phyloP scores from a whole-genome alignment of 306 rosid genomes.

The Cicer arietinum region DNA sequence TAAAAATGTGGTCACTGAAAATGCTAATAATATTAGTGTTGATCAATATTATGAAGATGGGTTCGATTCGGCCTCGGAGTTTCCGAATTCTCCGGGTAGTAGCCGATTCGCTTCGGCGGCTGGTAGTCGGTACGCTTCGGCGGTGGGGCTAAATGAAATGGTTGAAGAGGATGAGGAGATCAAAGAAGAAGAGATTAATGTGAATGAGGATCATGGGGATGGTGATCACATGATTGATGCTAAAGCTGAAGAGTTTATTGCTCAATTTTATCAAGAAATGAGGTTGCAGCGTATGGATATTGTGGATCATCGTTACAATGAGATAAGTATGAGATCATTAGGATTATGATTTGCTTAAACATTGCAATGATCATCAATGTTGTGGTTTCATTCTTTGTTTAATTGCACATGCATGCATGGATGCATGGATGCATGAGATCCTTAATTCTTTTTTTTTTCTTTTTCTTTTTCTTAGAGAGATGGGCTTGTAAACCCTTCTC shows the following conservation, averaged over 20 bases:
- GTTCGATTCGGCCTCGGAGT: background rate
- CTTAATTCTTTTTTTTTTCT: background rate
- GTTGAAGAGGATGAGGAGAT: conserved; percentile 28
- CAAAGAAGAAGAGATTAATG: background rate
- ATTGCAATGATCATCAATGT: background rate
- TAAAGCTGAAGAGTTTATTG: conserved; percentile 82
- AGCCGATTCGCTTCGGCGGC: background rate
- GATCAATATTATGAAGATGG: background rate
- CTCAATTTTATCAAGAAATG: conserved; percentile 73
- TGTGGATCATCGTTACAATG: conserved; percentile 41
- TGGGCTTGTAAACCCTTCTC: background rate
- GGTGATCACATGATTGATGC: conserved; percentile 72
- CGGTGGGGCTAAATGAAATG: conserved; percentile 46
- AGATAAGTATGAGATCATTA: conserved; percentile 58
- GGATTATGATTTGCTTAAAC: conserved; percentile 25
- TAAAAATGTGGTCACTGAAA: background rate
- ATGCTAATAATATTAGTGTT: background rate
- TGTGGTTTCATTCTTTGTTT: conserved; percentile 3
- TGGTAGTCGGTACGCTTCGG: conserved; percentile 19
- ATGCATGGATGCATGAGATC: conserved; percentile 25
- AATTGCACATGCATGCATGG: conserved; percentile 18
- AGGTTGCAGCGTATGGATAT: conserved; percentile 53
- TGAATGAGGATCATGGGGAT: conserved; percentile 26
- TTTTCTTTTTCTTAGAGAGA: background rate
- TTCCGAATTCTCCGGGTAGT: background rate